Conservation (phyloP, 2,329 filamentous ascomycete species). For the Ascocoryne sarcoides region DNA sequence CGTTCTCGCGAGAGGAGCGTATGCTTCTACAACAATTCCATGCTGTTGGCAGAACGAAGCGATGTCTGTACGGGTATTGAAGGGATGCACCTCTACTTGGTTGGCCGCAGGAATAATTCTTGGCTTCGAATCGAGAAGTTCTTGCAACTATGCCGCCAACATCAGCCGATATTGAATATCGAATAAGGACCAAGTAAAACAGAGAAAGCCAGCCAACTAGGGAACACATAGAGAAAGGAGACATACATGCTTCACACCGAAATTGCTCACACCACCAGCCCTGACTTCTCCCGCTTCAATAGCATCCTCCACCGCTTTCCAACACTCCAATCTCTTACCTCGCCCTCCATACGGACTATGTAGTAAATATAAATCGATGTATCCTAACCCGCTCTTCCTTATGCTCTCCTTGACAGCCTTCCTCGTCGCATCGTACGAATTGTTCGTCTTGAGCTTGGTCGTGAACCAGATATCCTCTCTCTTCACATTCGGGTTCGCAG, state of each 20-base stretch:
- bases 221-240: background rate
- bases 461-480: constrained; percentile 72
- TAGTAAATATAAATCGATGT: constrained; percentile 72
- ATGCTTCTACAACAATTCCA: constrained; percentile 66
- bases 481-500: constrained; percentile 42
- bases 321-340: constrained; percentile 59
- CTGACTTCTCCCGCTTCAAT: constrained; percentile 61
- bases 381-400: constrained; percentile 56
- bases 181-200: too few species aligned
- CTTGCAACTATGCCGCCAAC: constrained; percentile 16
- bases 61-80: constrained; percentile 66
- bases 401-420: constrained; percentile 58
- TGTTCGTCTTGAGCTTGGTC: constrained; percentile 59
- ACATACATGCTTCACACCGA: constrained; percentile 62
- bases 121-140: constrained; percentile 30
- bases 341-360: constrained; percentile 73
- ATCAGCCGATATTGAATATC: background rate
- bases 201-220: too few species aligned
- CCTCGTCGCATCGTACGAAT: constrained; percentile 58
- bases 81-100: constrained; percentile 75
- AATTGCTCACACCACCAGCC: constrained; percentile 71
- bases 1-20: constrained; percentile 66
- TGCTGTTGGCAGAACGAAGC: constrained; percentile 56
- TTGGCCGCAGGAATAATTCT: constrained; percentile 61
- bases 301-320: constrained; percentile 70